Evolutionary conservation across 2,329 filamentous ascomycete genomes (phyloP).

Genomic region (Cladosporium sp.): DNA sequence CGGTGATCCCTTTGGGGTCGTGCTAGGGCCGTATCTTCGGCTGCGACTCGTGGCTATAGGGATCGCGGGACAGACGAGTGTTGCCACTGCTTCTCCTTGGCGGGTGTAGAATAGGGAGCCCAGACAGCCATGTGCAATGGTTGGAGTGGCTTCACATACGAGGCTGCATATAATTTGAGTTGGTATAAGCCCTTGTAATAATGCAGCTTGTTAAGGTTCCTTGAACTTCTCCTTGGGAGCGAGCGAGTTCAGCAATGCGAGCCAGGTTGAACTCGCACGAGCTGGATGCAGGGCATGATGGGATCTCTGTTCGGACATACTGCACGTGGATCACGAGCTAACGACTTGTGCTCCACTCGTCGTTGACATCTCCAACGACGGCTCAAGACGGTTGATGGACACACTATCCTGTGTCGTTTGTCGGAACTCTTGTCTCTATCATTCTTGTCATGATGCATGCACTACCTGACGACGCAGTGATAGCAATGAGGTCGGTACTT

Average conservation of each 20-base stretch:
- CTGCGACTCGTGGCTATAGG: slow-evolving; percentile 13
- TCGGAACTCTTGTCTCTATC: not conserved
- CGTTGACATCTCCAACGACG: slow-evolving; percentile 9
- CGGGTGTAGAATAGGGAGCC: not conserved
- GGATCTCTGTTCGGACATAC: not conserved
- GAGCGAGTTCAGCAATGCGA: not conserved
- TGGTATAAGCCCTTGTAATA: not conserved
- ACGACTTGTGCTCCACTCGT: not conserved
- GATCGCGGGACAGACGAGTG: not conserved
- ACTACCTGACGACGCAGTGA: not conserved
- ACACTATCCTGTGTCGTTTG: not conserved
- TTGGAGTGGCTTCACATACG: not conserved
- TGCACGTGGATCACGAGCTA: not conserved
- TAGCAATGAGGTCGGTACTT: not conserved
- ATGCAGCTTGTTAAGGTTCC: not conserved
- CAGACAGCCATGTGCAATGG: not conserved
- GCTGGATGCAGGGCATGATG: not conserved
- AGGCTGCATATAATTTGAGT: not conserved
- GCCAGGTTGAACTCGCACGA: not conserved
- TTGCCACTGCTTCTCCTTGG: not conserved
- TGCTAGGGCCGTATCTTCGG: slow-evolving; percentile 3
- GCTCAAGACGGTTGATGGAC: slow-evolving; percentile 6
- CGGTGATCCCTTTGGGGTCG: slow-evolving; percentile 2
- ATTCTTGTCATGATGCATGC: not conserved
- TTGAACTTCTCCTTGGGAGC: not conserved